Conservation (phyloP, 345 rosid species). For the Aquilaria yunnanensis region DNA sequence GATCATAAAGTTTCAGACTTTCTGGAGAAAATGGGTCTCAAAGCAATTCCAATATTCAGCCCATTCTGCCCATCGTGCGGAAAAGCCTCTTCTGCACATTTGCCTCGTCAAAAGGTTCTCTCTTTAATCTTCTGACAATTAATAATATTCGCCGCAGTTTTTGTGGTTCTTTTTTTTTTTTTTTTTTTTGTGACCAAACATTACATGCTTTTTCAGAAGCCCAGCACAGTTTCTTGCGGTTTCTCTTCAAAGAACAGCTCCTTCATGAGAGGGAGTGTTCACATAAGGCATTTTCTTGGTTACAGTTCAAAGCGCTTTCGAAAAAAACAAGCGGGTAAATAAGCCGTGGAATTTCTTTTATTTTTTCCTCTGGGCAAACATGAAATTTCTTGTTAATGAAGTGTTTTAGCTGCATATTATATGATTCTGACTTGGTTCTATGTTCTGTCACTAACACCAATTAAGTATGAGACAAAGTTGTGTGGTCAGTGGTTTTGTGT, state of each 20-base stretch:
- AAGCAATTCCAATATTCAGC: constrained; percentile 20
- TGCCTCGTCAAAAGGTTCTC: constrained; percentile 30
- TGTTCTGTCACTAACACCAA: not conserved
- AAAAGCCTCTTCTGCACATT: constrained; percentile 18
- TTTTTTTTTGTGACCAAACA: not conserved
- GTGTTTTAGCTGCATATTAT: not conserved
- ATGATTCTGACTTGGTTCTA: not conserved
- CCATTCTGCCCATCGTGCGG: constrained; percentile 24
- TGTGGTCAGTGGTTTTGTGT: not conserved
- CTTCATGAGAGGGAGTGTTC: constrained; percentile 42
- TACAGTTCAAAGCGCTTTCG: constrained; percentile 16
- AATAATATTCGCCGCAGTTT: not conserved
- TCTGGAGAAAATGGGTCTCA: constrained; percentile 3
- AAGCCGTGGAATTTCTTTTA: not conserved
- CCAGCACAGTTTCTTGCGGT: constrained; percentile 31
- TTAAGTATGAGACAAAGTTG: not conserved
- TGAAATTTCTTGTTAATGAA: too few relatives aligned
- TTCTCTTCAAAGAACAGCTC: constrained; percentile 39
- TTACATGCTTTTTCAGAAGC: constrained; percentile 25
- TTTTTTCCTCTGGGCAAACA: too few relatives aligned
- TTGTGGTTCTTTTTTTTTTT: not conserved
- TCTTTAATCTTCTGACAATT: constrained; percentile 1
- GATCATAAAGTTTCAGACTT: too few relatives aligned
- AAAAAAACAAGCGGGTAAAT: constrained; percentile 34
- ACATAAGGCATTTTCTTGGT: constrained; percentile 17